Percentiles rank a stretch among this genome's conserved stretches.
Conservation (phyloP, 1,284 basidiomycete species). For the Irpex rosettiformis region DNA sequence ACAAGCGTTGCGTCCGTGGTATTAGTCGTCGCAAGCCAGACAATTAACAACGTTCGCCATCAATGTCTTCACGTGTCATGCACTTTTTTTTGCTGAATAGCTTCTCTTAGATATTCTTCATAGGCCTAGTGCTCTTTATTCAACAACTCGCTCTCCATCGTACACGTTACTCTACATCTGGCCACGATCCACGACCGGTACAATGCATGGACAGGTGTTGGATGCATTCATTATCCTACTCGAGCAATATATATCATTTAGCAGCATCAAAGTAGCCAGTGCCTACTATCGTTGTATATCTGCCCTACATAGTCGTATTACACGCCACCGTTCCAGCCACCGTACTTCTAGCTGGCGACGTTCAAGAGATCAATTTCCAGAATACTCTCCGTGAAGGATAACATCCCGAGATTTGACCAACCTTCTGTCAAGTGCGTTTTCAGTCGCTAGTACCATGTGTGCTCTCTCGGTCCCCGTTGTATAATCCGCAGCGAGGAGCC, state of each 20-base stretch:
- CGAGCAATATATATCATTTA: neutral
- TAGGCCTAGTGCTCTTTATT: neutral
- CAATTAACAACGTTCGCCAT: neutral
- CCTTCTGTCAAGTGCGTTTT: neutral
- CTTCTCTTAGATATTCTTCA: neutral
- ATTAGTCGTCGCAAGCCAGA: neutral
- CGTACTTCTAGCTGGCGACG: neutral
- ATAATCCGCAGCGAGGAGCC: no score
- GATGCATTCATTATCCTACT: neutral
- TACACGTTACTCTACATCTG: neutral
- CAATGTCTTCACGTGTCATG: no score
- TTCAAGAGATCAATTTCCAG: neutral
- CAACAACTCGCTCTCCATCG: neutral
- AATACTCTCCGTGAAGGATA: neutral
- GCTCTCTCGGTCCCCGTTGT: neutral
- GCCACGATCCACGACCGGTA: constrained; percentile 3
- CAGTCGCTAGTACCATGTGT: neutral
- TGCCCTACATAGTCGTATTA: neutral
- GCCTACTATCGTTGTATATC: neutral
- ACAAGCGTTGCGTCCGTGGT: neutral
- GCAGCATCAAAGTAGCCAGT: neutral
- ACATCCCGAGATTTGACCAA: neutral
- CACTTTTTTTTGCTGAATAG: neutral
- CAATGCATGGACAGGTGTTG: constrained; percentile 2
- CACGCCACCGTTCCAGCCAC: constrained; percentile 1